These are phyloP conservation scores for Camellia japonica DNA, from an alignment of 148 eudicot species.

Conservation along the genomic window DNA sequence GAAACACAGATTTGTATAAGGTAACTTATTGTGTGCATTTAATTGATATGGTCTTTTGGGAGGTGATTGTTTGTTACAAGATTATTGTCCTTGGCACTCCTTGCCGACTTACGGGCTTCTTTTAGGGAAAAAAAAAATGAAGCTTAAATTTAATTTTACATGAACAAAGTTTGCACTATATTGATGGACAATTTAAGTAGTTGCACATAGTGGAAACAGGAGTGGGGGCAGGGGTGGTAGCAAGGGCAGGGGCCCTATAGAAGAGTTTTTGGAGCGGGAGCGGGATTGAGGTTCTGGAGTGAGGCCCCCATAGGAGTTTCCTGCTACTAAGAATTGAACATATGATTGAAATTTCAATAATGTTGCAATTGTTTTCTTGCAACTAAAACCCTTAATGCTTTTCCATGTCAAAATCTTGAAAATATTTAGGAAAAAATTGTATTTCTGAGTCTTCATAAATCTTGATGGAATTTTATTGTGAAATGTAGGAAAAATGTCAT, in stretches of 20 bases:
- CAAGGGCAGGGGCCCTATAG: too few species aligned
- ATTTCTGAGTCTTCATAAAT: neutral
- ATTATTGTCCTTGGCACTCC: neutral
- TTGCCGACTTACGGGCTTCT: constrained; percentile 4
- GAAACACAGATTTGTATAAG: constrained; percentile 77
- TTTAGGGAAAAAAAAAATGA: neutral
- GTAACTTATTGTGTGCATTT: constrained; percentile 29
- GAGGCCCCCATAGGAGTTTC: too few species aligned
- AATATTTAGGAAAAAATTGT: neutral
- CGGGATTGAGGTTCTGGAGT: too few species aligned
- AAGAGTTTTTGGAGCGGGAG: too few species aligned
- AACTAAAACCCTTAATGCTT: neutral
- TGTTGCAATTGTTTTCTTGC: neutral
- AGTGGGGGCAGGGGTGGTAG: too few species aligned
- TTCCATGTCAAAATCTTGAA: constrained; percentile 2
- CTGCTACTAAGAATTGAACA: neutral
- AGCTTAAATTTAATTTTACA: neutral
- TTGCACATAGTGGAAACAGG: too few species aligned
- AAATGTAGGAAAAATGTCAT: neutral
- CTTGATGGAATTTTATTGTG: neutral
- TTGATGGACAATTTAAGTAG: neutral
- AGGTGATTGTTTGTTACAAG: neutral
- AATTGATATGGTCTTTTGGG: neutral
- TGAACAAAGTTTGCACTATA: neutral
- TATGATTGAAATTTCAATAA: neutral